These are phyloP conservation scores for Ascosphaera apis DNA, from an alignment of 2,329 filamentous ascomycete genomes.

Conservation along the genomic window DNA sequence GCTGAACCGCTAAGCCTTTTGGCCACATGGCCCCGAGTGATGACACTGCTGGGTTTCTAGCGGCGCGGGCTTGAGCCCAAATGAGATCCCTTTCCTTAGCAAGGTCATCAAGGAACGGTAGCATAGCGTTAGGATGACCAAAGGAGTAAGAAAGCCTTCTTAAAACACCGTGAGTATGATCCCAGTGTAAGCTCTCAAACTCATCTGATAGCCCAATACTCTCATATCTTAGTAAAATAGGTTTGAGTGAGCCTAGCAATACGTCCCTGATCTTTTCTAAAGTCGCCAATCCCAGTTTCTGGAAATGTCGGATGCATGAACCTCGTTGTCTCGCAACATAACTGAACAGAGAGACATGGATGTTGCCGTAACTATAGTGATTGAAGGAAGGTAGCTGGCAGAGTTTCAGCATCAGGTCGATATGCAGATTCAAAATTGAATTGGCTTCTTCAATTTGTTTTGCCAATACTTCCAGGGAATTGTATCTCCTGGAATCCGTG, in stretches of 20 bases:
- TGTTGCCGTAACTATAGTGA: background rate
- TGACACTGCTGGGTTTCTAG: conserved; percentile 2
- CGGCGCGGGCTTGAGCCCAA: conserved; percentile 3
- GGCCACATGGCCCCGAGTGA: conserved; percentile 3
- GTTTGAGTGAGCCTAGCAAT: conserved; percentile 4
- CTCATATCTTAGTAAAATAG: conserved; percentile 5
- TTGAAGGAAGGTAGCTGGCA: conserved; percentile 2
- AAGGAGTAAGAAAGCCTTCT: background rate
- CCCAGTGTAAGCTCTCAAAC: conserved; percentile 2
- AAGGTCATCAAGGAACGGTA: conserved; percentile 5
- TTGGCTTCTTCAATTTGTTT: conserved; percentile 2
- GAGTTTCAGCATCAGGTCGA: conserved; percentile 1
- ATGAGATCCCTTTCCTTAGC: conserved; percentile 4
- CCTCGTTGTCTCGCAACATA: background rate
- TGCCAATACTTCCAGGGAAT: conserved; percentile 1
- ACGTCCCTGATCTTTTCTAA: conserved; percentile 5
- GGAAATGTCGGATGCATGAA: conserved; percentile 1
- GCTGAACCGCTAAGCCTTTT: conserved; percentile 5
- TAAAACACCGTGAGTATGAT: conserved; percentile 1
- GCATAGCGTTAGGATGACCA: background rate
- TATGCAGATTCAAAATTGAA: conserved; percentile 1
- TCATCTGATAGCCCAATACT: conserved; percentile 2
- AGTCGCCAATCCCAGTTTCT: conserved; percentile 3
- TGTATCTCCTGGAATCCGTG: background rate
- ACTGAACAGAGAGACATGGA: background rate